These are phyloP conservation scores for Solanum raphanifolium DNA, from an alignment of 257 asterid species.

Conservation along the genomic window DNA sequence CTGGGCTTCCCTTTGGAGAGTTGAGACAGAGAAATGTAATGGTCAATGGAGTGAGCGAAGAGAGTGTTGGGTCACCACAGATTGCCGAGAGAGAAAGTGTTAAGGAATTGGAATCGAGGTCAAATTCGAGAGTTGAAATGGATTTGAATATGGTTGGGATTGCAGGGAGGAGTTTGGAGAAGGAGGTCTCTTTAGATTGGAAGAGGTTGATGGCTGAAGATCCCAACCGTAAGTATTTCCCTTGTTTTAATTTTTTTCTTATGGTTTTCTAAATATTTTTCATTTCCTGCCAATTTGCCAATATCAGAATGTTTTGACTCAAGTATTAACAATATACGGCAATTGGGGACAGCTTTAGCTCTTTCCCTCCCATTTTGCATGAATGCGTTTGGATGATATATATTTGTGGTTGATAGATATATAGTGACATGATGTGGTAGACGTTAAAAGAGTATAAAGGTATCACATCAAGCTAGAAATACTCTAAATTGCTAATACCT, in stretches of 20 bases:
- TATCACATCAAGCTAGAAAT: background rate
- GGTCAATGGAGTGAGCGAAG: conserved; percentile 35
- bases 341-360: background rate
- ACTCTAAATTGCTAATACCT: background rate
- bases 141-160: conserved; percentile 22
- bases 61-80: conserved; percentile 13
- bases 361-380: background rate
- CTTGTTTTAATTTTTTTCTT: background rate
- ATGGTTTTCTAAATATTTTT: background rate
- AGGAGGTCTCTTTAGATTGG: conserved; percentile 73
- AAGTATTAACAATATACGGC: background rate
- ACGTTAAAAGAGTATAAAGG: background rate
- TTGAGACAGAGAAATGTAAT: conserved; percentile 81
- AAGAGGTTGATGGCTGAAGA: conserved; percentile 63
- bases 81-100: conserved; percentile 23
- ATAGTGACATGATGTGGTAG: background rate
- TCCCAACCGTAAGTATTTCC: conserved; percentile 39
- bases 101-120: conserved; percentile 12
- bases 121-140: conserved; percentile 16
- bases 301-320: background rate
- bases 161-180: conserved; percentile 46
- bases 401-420: background rate
- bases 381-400: background rate
- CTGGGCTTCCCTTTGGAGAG: conserved; percentile 35
- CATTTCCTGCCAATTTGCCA: background rate